Evolutionary conservation across 1,284 basidiomycete species (phyloP).

Genomic region (Rhodotorula mucilaginosa): DNA sequence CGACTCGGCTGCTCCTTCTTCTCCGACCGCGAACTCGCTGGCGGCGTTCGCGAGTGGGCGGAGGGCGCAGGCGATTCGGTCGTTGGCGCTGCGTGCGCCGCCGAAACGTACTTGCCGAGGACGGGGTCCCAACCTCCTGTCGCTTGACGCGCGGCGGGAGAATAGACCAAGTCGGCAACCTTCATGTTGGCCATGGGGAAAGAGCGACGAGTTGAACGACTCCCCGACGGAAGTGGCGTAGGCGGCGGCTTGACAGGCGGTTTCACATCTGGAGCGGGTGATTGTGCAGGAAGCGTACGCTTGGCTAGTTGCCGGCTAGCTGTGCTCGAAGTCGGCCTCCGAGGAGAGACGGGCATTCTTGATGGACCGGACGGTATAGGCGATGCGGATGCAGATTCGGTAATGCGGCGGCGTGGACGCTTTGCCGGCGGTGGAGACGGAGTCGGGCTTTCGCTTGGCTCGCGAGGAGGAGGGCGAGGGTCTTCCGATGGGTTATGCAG

Average conservation of each 20-base stretch:
- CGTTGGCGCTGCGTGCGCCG: not conserved
- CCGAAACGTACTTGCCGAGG: conserved; percentile 5
- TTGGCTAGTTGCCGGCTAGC: no score
- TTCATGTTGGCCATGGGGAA: conserved; percentile 19
- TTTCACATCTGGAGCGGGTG: not conserved
- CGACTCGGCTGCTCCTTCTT: not conserved
- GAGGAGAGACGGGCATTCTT: no score
- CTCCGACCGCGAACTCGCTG: not conserved
- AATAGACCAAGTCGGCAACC: conserved; percentile 21
- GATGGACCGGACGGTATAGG: not conserved
- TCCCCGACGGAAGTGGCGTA: conserved; percentile 8
- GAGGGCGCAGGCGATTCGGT: not conserved
- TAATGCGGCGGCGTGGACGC: not conserved
- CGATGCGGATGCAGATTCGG: not conserved
- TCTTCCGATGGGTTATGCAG: conserved; percentile 13
- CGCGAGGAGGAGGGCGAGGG: conserved; percentile 17
- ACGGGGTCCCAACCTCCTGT: conserved; percentile 21
- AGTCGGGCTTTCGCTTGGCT: not conserved
- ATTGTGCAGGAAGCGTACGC: not conserved
- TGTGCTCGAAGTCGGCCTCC: no score
- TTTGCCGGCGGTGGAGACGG: conserved; percentile 13
- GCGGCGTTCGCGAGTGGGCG: not conserved
- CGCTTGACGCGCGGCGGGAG: conserved; percentile 12
- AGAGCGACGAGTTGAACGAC: conserved; percentile 14
- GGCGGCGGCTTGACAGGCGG: not conserved